Evolutionary conservation across 1,284 basidiomycete species (phyloP).

Genomic region (Boletellus deceptivus): DNA sequence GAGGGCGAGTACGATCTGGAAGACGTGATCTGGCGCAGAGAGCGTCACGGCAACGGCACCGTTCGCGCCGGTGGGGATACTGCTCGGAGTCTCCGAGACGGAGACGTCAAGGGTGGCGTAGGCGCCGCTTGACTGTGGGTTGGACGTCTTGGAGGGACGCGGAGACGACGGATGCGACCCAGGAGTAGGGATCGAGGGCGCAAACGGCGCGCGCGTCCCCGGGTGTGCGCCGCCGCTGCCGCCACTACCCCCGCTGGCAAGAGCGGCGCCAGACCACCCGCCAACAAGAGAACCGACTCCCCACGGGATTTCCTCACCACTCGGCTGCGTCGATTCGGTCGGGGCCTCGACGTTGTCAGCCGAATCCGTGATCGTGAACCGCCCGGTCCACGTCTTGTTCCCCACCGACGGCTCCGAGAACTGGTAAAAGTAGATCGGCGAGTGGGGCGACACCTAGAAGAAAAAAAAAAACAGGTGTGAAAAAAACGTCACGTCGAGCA

Average conservation of each 20-base stretch:
- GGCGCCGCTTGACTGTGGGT: not conserved
- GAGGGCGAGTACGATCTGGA: constrained; percentile 17
- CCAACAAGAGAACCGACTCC: constrained; percentile 64
- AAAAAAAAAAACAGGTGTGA: too few relatives aligned
- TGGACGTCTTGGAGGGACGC: not conserved
- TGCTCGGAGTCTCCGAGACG: not conserved
- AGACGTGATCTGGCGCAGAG: constrained; percentile 6
- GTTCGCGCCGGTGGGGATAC: constrained; percentile 6
- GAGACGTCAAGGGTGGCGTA: not conserved
- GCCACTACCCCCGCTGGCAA: constrained; percentile 4
- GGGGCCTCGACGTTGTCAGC: constrained; percentile 51
- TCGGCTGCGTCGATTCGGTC: constrained; percentile 52
- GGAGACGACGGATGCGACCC: not conserved
- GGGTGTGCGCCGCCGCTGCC: not conserved
- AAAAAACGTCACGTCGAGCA: too few relatives aligned
- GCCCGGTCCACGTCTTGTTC: constrained; percentile 69
- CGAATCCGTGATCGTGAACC: constrained; percentile 72
- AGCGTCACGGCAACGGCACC: constrained; percentile 2
- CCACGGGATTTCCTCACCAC: constrained; percentile 60
- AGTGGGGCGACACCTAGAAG: constrained; percentile 33
- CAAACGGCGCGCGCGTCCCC: not conserved
- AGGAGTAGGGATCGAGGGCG: not conserved
- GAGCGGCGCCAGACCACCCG: constrained; percentile 30
- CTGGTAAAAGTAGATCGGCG: constrained; percentile 80
- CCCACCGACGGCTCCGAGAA: constrained; percentile 48